Base-by-base conservation (phyloP, 202 grass and related monocot species). In the Panicum hallii region DNA sequence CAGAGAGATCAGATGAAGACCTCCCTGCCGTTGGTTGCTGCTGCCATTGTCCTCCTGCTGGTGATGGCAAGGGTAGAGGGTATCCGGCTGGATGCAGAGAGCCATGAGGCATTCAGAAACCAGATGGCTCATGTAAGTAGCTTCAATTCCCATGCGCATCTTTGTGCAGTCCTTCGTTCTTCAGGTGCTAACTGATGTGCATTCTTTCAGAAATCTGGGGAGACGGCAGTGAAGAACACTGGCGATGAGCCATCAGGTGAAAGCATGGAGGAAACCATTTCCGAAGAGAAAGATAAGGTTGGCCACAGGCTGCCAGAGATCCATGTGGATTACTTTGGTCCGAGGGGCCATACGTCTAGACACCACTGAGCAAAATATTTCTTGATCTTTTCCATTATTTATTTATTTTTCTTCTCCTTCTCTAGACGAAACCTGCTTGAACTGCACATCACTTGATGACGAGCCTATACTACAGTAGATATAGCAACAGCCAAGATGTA, bases 261-360 rank as follows among this genome's bases (percentile, higher is more conserved):
- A 38, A 77, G 68, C 64, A 80, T 47, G 74, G 84, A 83, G 46
- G 82, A 79, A 52, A 64, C 6, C 55, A 20, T 87, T 45, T 66
- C 84, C 75, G 86, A 86, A 54, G 88, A 88, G 84, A 83, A 85
- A 71, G 19, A 38, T 10, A 78, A 65, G 63, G n/a, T 43, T 46
- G 67, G 79, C 4, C 88, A 91, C 53, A 71, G 22, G 82, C 47
- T 89, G 47, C 94, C 94, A 53, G 88, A 82, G 26, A 92, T 97
- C 49, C 95, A 94, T 84, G 92, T 91, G 49, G 92, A 97, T 89
- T 97, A 97, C 67, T 93, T 86, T 52, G 95, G 92, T 20, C 95
- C 95, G 48, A 92, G 90, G 79, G 88, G 86, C 54, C 94, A 97
- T 82, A 70, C 84, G 12, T 55, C 92, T 64, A 93, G 58, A 56